These are phyloP conservation scores for Colletotrichum costaricense DNA, from an alignment of 2,329 filamentous ascomycete genomes.

Conservation along the genomic window DNA sequence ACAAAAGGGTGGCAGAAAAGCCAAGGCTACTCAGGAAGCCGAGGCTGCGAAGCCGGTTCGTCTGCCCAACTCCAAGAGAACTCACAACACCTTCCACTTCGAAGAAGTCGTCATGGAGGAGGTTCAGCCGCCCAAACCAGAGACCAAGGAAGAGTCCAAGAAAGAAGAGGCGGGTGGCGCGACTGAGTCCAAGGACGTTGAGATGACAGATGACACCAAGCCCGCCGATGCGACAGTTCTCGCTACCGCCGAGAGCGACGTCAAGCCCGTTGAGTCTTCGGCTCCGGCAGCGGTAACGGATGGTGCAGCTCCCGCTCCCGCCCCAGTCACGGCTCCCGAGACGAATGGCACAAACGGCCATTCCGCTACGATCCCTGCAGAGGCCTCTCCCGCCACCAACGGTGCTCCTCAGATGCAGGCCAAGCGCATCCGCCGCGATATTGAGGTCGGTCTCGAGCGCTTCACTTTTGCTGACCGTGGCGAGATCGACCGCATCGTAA, in stretches of 20 bases:
- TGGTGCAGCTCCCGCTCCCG: conserved; percentile 37
- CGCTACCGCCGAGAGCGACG: conserved; percentile 35
- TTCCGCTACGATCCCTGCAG: conserved; percentile 24
- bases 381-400: conserved; percentile 36
- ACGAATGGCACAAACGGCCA: conserved; percentile 36
- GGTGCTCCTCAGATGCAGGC: conserved; percentile 57
- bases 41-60: conserved; percentile 67
- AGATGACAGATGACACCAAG: conserved; percentile 38
- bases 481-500: conserved; percentile 85
- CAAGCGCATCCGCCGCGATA: conserved; percentile 71
- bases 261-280: conserved; percentile 39
- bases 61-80: conserved; percentile 79
- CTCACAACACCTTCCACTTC: conserved; percentile 77
- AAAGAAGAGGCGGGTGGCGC: conserved; percentile 11
- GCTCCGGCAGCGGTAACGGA: conserved; percentile 23
- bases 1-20: conserved; percentile 62
- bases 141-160: conserved; percentile 26
- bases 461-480: conserved; percentile 76
- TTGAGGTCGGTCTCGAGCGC: conserved; percentile 82
- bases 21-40: conserved; percentile 68
- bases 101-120: conserved; percentile 74
- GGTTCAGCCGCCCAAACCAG: conserved; percentile 47
- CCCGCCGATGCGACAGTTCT: conserved; percentile 32
- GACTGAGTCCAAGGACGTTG: conserved; percentile 36
- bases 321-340: conserved; percentile 30